Conservation (phyloP, 768 basidiomycete species). For the Dacryopinax spathularia region DNA sequence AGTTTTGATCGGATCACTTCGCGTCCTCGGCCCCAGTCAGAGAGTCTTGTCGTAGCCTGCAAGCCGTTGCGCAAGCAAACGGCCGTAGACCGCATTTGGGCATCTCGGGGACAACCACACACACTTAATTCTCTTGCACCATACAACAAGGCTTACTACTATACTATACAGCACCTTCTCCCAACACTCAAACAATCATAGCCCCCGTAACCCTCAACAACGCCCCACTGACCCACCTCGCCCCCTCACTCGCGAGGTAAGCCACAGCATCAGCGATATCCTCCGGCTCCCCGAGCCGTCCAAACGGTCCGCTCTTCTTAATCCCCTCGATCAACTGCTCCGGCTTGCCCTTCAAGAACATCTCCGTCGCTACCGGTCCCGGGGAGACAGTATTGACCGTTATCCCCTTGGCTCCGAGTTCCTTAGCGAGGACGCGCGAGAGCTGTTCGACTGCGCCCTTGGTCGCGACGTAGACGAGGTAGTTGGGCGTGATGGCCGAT, state of each 20-base stretch:
- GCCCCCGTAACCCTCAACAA: neutral
- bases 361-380: slow-evolving; percentile 40
- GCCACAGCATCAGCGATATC: slow-evolving; percentile 40
- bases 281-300: slow-evolving; percentile 35
- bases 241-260: neutral
- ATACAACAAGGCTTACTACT: too few species aligned
- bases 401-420: slow-evolving; percentile 38
- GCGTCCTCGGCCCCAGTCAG: too few species aligned
- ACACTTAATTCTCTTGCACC: too few species aligned
- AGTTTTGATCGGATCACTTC: too few species aligned
- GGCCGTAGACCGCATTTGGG: too few species aligned
- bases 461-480: slow-evolving; percentile 35
- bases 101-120: too few species aligned
- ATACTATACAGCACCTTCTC: too few species aligned
- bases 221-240: neutral
- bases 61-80: too few species aligned
- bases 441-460: slow-evolving; percentile 45
- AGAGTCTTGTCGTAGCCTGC: too few species aligned
- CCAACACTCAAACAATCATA: neutral
- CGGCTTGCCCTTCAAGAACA: slow-evolving; percentile 43
- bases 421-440: slow-evolving; percentile 42
- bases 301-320: slow-evolving; percentile 33
- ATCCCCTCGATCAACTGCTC: slow-evolving; percentile 34
- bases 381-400: slow-evolving; percentile 46
- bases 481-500: slow-evolving; percentile 33